Evolutionary conservation across 495 filamentous ascomycete species (phyloP), one percentile per base, ranked within the genome.

Genomic region (Neurospora sublineolata): DNA sequence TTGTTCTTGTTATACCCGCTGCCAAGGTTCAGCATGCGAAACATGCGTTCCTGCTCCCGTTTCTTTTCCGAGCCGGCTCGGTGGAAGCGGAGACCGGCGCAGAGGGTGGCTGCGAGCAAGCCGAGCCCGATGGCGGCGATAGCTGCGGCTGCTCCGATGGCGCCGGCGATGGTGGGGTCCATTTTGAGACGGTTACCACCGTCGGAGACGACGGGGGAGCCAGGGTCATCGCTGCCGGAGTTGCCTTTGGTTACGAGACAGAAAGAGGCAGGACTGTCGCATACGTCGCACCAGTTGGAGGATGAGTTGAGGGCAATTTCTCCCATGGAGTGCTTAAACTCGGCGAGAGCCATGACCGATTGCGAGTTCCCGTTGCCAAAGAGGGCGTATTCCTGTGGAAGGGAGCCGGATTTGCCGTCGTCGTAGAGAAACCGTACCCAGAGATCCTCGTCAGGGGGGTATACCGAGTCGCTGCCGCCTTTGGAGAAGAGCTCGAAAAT

Each of bases 361-460:
- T 76, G 72, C 33, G 75, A 74, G 70, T 71, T 73, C 8, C 76
- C 77, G 16, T 73, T 76, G 20, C 77, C 77, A 68, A 82, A 82
- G 8, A 82, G 73, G 11, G 77, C 68, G 40, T 80, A 82, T 46
- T 75, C 75, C 4, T 64, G 73, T 0, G 81, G 68, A 10, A 72
- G 73, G 2, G 71, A 71, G 11, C 46, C 73, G 3, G 69, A 14
- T 30, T 75, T 76, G 52, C 77, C 77, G 37, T 79, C 78, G 64
- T 78, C 80, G 75, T 81, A 84, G 20, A 83, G 70, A 44, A 84
- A 82, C 0, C 83, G 81, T 8, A 83, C 79, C 74, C 76, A 78
- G 27, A 83, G 73, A 7, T 80, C 71, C 20, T 79, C 71, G 0
- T 68, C 64, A 16, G 70, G 16, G 0, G 82, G 78, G 70, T 75